These are phyloP conservation scores for Gilbertella persicaria DNA, from an alignment of 371 early-diverging fungal species.

Conservation along the genomic window DNA sequence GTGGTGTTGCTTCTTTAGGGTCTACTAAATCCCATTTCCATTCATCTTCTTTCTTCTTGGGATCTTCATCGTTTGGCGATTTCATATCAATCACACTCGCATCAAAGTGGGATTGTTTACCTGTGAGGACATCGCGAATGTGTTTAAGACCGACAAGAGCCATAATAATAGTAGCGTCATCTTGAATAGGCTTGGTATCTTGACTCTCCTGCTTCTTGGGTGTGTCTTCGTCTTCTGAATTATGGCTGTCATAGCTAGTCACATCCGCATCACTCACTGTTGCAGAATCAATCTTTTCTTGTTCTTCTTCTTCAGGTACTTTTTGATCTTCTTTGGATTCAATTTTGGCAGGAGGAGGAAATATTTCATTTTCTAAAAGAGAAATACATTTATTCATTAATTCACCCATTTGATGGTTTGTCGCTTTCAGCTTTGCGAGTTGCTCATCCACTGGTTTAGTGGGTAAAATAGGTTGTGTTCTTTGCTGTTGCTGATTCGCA, in stretches of 20 bases:
- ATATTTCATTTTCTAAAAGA: constrained; percentile 54
- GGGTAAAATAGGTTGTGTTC: neutral
- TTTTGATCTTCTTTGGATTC: neutral
- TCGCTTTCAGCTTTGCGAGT: constrained; percentile 21
- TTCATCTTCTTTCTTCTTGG: constrained; percentile 2
- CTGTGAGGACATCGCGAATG: constrained; percentile 60
- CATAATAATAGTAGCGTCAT: constrained; percentile 39
- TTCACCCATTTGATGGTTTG: constrained; percentile 53
- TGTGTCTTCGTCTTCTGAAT: constrained; percentile 2
- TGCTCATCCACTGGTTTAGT: neutral
- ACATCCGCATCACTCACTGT: constrained; percentile 13
- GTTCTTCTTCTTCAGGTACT: neutral
- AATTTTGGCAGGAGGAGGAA: constrained; percentile 18
- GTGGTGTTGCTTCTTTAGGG: neutral
- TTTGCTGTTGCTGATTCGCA: constrained; percentile 4
- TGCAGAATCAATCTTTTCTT: neutral
- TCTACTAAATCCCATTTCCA: constrained; percentile 15
- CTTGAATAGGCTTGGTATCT: constrained; percentile 3
- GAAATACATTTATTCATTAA: constrained; percentile 56
- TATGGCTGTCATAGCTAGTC: constrained; percentile 8
- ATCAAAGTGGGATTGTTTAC: constrained; percentile 52
- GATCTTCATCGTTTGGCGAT: constrained; percentile 5
- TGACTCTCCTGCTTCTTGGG: neutral
- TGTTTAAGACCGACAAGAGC: constrained; percentile 64
- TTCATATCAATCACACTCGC: constrained; percentile 39